Conservation (phyloP, 306 rosid genomes). For the Inga oerstediana region DNA sequence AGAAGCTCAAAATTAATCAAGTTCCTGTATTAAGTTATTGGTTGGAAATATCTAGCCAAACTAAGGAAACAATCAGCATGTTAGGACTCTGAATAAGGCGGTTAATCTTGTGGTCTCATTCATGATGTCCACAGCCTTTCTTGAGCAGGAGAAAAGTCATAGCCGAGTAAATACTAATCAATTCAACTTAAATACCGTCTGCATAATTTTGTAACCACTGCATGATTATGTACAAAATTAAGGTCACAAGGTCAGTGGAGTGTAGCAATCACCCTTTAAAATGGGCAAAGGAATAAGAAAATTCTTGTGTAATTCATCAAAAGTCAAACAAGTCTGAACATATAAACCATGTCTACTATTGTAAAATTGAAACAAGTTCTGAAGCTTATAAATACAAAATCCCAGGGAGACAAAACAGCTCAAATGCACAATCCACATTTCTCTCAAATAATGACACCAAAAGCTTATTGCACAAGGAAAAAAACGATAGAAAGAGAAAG, state of each 20-base stretch:
- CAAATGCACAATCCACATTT: not conserved
- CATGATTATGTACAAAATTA: slow-evolving; percentile 14
- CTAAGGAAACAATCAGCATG: not conserved
- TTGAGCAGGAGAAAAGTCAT: not conserved
- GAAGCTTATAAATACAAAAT: not conserved
- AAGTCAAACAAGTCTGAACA: not conserved
- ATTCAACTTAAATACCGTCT: slow-evolving; percentile 3
- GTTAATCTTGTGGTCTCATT: not conserved
- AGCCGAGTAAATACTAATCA: not conserved
- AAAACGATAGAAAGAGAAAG: not conserved
- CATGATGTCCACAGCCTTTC: not conserved
- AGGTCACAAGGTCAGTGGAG: slow-evolving; percentile 19
- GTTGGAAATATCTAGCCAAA: not conserved
- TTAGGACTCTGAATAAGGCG: not conserved
- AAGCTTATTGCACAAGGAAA: not conserved
- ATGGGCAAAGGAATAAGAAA: slow-evolving; percentile 4
- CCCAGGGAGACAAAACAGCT: not conserved
- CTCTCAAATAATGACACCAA: not conserved
- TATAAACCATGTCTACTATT: not conserved
- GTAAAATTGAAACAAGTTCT: not conserved
- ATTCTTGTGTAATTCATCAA: not conserved
- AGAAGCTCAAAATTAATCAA: slow-evolving; percentile 10
- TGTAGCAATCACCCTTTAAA: slow-evolving; percentile 22
- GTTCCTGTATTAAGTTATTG: slow-evolving; percentile 4
- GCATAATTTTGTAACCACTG: not conserved